Percentiles rank a stretch among this genome's conserved stretches.
These are phyloP conservation scores for Fusarium solani-melongenae DNA, from an alignment of 2,329 filamentous ascomycete genomes.

Conservation along the genomic window DNA sequence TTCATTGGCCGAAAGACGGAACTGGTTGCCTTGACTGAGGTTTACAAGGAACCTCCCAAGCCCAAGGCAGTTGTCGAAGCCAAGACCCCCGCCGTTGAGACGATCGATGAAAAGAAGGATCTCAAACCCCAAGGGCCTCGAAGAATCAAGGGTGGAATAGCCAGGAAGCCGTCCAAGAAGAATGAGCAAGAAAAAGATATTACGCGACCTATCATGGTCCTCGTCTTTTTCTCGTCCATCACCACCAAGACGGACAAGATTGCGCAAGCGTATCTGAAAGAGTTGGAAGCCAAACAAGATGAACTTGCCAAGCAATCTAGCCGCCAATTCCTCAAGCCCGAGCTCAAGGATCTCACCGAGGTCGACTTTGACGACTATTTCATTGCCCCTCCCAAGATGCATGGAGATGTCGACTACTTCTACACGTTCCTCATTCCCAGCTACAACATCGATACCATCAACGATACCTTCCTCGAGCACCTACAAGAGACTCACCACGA, in stretches of 20 bases:
- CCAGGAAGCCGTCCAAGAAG: constrained; percentile 45
- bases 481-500: constrained; percentile 94
- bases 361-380: constrained; percentile 96
- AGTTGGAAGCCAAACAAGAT: constrained; percentile 64
- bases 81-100: constrained; percentile 32
- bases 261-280: constrained; percentile 71
- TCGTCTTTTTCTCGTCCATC: constrained; percentile 91
- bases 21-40: constrained; percentile 52
- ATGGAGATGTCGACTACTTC: constrained; percentile 71
- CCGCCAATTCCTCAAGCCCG: constrained; percentile 63
- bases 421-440: constrained; percentile 89
- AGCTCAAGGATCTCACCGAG: constrained; percentile 82
- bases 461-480: constrained; percentile 88
- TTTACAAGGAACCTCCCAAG: constrained; percentile 44
- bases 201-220: constrained; percentile 69
- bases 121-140: constrained; percentile 56
- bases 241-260: constrained; percentile 84
- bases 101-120: constrained; percentile 43
- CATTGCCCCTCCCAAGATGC: constrained; percentile 75
- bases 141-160: constrained; percentile 59
- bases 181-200: constrained; percentile 44
- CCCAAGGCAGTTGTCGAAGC: constrained; percentile 16
- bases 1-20: constrained; percentile 48
- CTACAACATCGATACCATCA: constrained; percentile 94
- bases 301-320: constrained; percentile 54